Percentiles rank a stretch among this genome's conserved stretches.
phyloP scores from a whole-genome alignment of 176 grass and related monocot genomes.

The Musa itinerans region DNA sequence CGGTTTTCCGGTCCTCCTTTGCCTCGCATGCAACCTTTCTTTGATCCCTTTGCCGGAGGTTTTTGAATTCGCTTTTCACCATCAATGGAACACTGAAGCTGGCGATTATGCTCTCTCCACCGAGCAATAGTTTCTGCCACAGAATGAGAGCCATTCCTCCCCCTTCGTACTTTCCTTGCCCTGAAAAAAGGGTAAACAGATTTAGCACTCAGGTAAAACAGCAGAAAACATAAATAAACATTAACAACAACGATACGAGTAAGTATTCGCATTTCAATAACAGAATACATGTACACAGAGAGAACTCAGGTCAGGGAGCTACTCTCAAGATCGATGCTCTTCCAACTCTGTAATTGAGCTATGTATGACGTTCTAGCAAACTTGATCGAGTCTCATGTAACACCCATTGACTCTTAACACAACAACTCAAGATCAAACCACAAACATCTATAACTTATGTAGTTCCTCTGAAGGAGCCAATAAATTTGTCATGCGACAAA shows the following conservation, averaged over 20 bases:
- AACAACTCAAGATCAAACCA: too few relatives aligned
- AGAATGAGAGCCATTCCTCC: conserved; percentile 41
- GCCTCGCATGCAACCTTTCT: conserved; percentile 90
- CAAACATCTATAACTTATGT: too few relatives aligned
- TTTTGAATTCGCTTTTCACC: conserved; percentile 20
- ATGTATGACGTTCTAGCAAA: too few relatives aligned
- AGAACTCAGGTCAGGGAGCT: too few relatives aligned
- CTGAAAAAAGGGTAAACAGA: conserved; percentile 11
- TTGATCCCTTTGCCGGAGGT: conserved; percentile 81
- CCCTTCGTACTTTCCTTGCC: conserved; percentile 65
- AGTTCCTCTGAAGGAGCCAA: too few relatives aligned
- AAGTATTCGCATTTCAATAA: too few relatives aligned
- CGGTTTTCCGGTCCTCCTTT: conserved; percentile 88
- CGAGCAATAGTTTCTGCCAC: conserved; percentile 40
- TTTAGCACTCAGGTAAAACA: neutral
- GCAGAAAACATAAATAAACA: neutral
- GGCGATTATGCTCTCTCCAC: conserved; percentile 60
- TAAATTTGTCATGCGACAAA: too few relatives aligned
- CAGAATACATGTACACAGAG: too few relatives aligned
- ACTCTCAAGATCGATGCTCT: too few relatives aligned
- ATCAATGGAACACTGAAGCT: conserved; percentile 16
- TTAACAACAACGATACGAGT: neutral
- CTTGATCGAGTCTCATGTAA: too few relatives aligned
- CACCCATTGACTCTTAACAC: too few relatives aligned
- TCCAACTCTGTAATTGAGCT: too few relatives aligned